Base-by-base conservation (phyloP, 371 early-diverging fungal genomes). In the Chytridium lagenaria region DNA sequence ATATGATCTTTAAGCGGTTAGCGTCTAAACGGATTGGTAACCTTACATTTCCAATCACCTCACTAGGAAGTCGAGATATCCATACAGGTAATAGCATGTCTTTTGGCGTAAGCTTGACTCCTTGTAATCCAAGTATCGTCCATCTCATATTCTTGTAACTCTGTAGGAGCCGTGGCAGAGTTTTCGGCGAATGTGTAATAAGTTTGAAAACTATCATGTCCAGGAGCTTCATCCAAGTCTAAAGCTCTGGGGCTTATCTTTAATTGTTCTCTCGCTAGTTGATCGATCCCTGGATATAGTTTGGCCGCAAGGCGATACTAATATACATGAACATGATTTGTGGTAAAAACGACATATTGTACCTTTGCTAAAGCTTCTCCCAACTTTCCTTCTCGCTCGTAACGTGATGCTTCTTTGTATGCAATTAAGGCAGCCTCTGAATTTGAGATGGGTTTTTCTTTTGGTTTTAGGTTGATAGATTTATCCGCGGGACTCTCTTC, bases 271-370 rank as follows among this genome's bases (percentile, higher is more conserved):
- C 65, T 39, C 22, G 63, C 57, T 36, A 74, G 26, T 30, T 69
- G 68, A 36, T 74, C 74, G 40, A 74, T 69, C 49, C 69, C 52
- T 3, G 74, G 74, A 28, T 69, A 63, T 52, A 74, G 68, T 36
- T 38, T 67, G 10, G 74, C 44, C 2, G 74, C 74, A 0, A 16
- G 36, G 5, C 74, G 39, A 59, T 68, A 74, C 64, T 74, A 51
- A 3, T 37, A 7, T 55, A 16, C 26, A 26, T 44, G 7, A 12
- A 12, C 7, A 44, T 7, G 7, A 44, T 7, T 44, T 44, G 55
- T n/a, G 26, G 26, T 7, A 16, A 15, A 10, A 26, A 7, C 30
- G 30, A 55, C 10, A 10, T 28, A 26, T 10, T 5, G 26, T 23
- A 55, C 55, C 55, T 55, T 55, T 7, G 26, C 26, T 10, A 74